phyloP scores from a whole-genome alignment of 495 filamentous ascomycete genomes.

The Filosporella fistucella region DNA sequence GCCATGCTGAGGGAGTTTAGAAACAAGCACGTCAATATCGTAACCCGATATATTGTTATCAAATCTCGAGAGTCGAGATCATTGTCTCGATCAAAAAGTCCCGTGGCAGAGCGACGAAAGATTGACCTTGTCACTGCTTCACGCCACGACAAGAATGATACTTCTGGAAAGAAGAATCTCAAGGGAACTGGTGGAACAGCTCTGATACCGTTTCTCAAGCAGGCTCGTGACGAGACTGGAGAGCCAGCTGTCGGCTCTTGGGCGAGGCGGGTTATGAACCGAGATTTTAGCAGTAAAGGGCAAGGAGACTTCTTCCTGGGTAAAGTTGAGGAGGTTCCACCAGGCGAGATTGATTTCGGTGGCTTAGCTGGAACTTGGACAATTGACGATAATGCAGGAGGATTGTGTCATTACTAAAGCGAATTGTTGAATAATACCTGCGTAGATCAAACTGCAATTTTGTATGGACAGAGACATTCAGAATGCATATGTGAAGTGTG shows the following conservation, averaged over 20 bases:
- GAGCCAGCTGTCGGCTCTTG: constrained; percentile 85
- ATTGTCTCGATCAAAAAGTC: constrained; percentile 34
- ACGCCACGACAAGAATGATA: constrained; percentile 37
- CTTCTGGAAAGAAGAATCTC: constrained; percentile 47
- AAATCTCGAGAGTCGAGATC: constrained; percentile 53
- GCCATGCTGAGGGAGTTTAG: constrained; percentile 86
- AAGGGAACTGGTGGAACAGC: constrained; percentile 91
- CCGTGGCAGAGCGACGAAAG: constrained; percentile 33
- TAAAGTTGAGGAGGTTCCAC: constrained; percentile 61
- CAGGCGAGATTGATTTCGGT: constrained; percentile 62
- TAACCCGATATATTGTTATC: constrained; percentile 91
- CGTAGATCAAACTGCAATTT: too few relatives aligned
- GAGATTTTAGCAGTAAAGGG: constrained; percentile 32
- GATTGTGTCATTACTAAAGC: constrained; percentile 58
- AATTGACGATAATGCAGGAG: constrained; percentile 76
- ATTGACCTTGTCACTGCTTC: constrained; percentile 65
- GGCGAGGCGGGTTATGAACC: constrained; percentile 70
- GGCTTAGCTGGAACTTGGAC: constrained; percentile 84
- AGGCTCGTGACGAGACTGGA: constrained; percentile 91
- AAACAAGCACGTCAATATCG: constrained; percentile 94
- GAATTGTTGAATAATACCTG: too few relatives aligned
- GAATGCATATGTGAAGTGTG: too few relatives aligned
- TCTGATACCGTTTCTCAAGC: constrained; percentile 89
- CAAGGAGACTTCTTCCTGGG: constrained; percentile 54
- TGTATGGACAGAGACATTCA: too few relatives aligned